A percentile compares a stretch with the other conserved stretches of the same genome.
Conservation (phyloP, 1,139 yeast species). For the Geotrichum carabidarum region DNA sequence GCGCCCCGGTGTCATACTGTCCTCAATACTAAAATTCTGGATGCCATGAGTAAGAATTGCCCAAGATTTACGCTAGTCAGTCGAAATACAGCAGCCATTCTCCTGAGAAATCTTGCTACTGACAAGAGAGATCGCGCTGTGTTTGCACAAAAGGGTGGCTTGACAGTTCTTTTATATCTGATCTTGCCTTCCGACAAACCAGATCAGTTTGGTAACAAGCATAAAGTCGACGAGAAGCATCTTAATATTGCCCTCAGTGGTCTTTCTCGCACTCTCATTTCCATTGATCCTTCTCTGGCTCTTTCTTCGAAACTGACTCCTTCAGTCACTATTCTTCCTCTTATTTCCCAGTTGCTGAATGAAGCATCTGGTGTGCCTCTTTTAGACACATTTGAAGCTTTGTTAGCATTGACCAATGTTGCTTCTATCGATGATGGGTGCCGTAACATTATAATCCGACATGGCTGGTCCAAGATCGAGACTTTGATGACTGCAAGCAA, state of each 20-base stretch:
- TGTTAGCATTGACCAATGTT: slow-evolving; percentile 47
- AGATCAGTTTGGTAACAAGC: slow-evolving; percentile 15
- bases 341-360: slow-evolving; percentile 30
- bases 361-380: slow-evolving; percentile 30
- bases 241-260: slow-evolving; percentile 33
- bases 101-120: slow-evolving; percentile 36
- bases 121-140: slow-evolving; percentile 31
- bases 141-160: slow-evolving; percentile 38
- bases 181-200: slow-evolving; percentile 24
- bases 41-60: slow-evolving; percentile 29
- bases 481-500: slow-evolving; percentile 36
- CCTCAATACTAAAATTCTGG: slow-evolving; percentile 30
- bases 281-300: slow-evolving; percentile 37
- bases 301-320: slow-evolving; percentile 36
- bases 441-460: slow-evolving; percentile 34
- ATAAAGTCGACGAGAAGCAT: slow-evolving; percentile 23
- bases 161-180: slow-evolving; percentile 34
- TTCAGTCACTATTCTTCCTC: slow-evolving; percentile 33
- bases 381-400: slow-evolving; percentile 44
- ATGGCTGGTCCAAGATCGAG: slow-evolving; percentile 42
- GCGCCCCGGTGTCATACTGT: slow-evolving; percentile 29
- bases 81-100: slow-evolving; percentile 29
- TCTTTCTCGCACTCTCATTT: slow-evolving; percentile 37
- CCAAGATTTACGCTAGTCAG: slow-evolving; percentile 32
- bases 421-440: slow-evolving; percentile 41